Evolutionary conservation across 257 asterid genomes (phyloP).

Genomic region (Thymus mandschuricus): DNA sequence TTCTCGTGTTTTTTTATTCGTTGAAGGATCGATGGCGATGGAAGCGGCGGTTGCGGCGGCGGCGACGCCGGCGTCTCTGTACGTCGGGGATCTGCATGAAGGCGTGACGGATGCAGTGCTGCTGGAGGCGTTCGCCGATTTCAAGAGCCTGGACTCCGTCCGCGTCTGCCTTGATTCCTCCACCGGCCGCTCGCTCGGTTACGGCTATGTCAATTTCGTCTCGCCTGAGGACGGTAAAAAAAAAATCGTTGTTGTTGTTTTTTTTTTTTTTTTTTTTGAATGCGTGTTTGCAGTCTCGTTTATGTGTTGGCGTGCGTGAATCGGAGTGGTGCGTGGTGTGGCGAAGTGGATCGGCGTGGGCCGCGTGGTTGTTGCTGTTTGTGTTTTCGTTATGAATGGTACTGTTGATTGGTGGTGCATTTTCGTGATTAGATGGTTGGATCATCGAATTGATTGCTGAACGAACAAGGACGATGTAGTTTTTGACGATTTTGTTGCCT

Average conservation of each 20-base stretch:
- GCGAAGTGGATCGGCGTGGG: slow-evolving; percentile 30
- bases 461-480: slow-evolving; percentile 5
- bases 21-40: slow-evolving; percentile 40
- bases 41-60: slow-evolving; percentile 36
- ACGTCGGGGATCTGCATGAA: slow-evolving; percentile 57
- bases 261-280: not conserved
- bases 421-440: slow-evolving; percentile 3
- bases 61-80: slow-evolving; percentile 49
- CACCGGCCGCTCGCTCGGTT: slow-evolving; percentile 54
- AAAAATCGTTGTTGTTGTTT: not conserved
- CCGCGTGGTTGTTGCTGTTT: slow-evolving; percentile 19
- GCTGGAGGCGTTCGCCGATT: slow-evolving; percentile 50
- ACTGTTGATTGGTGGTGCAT: slow-evolving; percentile 5
- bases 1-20: not conserved
- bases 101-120: slow-evolving; percentile 50
- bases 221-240: slow-evolving; percentile 52
- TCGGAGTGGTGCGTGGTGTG: slow-evolving; percentile 14
- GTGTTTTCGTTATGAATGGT: slow-evolving; percentile 18
- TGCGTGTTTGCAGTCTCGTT: not conserved
- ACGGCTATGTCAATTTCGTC: slow-evolving; percentile 56
- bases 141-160: slow-evolving; percentile 48
- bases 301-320: not conserved
- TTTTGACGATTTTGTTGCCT: not conserved
- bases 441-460: slow-evolving; percentile 19
- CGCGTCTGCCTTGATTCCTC: slow-evolving; percentile 61